These are phyloP conservation scores for Neoascochyta sp. DNA, from an alignment of 2,329 filamentous ascomycete genomes.

Conservation along the genomic window DNA sequence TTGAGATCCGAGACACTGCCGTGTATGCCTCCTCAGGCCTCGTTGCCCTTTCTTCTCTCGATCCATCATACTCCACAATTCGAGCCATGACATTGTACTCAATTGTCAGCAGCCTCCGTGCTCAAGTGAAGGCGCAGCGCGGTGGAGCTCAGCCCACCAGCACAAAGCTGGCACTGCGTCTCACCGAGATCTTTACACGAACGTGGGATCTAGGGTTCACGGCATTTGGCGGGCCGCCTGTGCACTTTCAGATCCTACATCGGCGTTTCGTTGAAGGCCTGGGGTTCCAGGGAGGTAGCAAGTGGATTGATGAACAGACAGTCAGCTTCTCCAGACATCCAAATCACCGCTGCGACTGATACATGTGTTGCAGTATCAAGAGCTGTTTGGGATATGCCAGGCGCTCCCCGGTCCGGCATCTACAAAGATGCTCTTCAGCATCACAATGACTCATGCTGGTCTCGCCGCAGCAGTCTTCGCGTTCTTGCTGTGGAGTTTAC, in stretches of 20 bases:
- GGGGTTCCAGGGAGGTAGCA: slow-evolving; percentile 47
- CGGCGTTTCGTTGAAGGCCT: slow-evolving; percentile 56
- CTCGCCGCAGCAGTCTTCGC: slow-evolving; percentile 55
- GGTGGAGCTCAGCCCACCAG: slow-evolving; percentile 18
- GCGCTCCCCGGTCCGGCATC: slow-evolving; percentile 64
- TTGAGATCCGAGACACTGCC: too few species aligned
- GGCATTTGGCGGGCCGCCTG: slow-evolving; percentile 63
- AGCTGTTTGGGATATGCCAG: slow-evolving; percentile 67
- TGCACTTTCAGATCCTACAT: slow-evolving; percentile 67
- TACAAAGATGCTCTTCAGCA: slow-evolving; percentile 69
- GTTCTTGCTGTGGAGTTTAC: slow-evolving; percentile 66
- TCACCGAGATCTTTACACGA: slow-evolving; percentile 24
- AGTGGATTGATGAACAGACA: slow-evolving; percentile 68
- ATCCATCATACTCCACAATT: too few species aligned
- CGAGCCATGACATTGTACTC: slow-evolving; percentile 21
- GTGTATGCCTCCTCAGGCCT: too few species aligned
- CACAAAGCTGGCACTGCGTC: slow-evolving; percentile 18
- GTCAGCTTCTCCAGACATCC: slow-evolving; percentile 38
- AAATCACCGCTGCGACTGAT: not conserved
- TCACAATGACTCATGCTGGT: slow-evolving; percentile 62
- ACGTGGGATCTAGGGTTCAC: slow-evolving; percentile 63
- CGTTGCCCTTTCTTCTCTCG: too few species aligned
- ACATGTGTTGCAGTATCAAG: slow-evolving; percentile 61
- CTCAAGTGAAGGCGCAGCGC: slow-evolving; percentile 13
- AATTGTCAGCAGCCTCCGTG: slow-evolving; percentile 19